A percentile compares a stretch with the other conserved stretches of the same genome.
Conservation (phyloP, 2,329 filamentous ascomycete species). For the Penicillium aurantiogriseum region DNA sequence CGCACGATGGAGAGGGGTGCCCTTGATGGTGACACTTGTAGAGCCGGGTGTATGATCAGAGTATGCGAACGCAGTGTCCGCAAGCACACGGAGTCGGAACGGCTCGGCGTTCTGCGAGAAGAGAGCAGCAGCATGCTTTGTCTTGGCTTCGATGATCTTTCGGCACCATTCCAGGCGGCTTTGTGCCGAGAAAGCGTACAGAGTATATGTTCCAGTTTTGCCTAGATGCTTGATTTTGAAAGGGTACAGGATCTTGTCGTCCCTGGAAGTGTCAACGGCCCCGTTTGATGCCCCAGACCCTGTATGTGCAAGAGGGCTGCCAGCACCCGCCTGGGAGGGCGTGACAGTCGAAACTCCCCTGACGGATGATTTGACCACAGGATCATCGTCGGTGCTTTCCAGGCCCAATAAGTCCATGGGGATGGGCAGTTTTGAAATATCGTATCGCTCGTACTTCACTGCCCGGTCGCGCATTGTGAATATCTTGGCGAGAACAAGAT, state of each 20-base stretch:
- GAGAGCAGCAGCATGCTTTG: conserved; percentile 81
- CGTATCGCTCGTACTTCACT: conserved; percentile 78
- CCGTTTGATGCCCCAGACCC: conserved; percentile 64
- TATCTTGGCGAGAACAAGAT: conserved; percentile 84
- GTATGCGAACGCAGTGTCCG: conserved; percentile 75
- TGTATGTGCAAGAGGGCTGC: conserved; percentile 56
- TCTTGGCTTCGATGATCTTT: conserved; percentile 94
- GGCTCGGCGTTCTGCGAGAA: conserved; percentile 93
- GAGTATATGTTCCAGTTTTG: conserved; percentile 78
- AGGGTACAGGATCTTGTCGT: conserved; percentile 84
- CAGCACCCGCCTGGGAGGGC: conserved; percentile 51
- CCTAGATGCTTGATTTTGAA: conserved; percentile 96
- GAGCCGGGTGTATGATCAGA: conserved; percentile 52
- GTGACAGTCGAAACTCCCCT: conserved; percentile 67
- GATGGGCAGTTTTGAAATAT: conserved; percentile 91
- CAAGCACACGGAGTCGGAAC: conserved; percentile 86
- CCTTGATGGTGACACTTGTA: conserved; percentile 75
- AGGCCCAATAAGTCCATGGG: conserved; percentile 94
- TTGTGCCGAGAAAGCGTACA: conserved; percentile 76
- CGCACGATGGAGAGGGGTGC: conserved; percentile 86
- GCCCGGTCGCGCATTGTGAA: conserved; percentile 66
- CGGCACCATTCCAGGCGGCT: conserved; percentile 85
- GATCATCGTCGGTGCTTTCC: conserved; percentile 88
- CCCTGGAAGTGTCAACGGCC: conserved; percentile 57
- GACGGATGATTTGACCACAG: conserved; percentile 74